Percentiles rank a stretch among this genome's conserved stretches.
phyloP scores from a whole-genome alignment of 108 stramenopile genomes.

The Cyclotella atomus region DNA sequence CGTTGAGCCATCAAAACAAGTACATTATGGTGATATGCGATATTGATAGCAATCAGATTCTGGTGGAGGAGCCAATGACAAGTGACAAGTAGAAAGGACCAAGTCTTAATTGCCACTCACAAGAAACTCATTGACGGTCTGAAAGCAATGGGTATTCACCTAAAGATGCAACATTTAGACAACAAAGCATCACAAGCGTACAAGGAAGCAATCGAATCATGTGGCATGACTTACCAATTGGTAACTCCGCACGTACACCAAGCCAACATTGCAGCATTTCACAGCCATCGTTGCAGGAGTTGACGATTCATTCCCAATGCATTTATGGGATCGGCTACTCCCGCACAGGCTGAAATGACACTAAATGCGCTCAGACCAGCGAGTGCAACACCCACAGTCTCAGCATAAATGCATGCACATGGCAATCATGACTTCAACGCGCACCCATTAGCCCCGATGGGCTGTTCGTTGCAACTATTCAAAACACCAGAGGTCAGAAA shows the following conservation, averaged over 20 bases:
- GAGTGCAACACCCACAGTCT: conserved; percentile 8
- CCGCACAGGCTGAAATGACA: conserved; percentile 44
- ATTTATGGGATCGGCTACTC: conserved; percentile 40
- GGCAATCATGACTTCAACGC: background rate
- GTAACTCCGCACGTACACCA: conserved; percentile 13
- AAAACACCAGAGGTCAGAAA: conserved; percentile 7
- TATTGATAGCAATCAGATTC: background rate
- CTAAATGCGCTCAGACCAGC: conserved; percentile 49
- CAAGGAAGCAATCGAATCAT: background rate
- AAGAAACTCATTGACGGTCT: background rate
- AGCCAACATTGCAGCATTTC: conserved; percentile 57
- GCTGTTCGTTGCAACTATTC: background rate
- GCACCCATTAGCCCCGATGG: background rate
- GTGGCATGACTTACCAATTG: background rate
- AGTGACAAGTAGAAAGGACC: background rate
- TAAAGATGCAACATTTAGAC: background rate
- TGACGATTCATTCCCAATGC: conserved; percentile 19
- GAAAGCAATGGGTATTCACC: background rate
- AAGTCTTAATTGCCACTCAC: background rate
- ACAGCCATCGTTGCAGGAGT: conserved; percentile 15
- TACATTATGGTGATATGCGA: background rate
- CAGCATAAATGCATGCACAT: background rate
- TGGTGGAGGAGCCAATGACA: background rate
- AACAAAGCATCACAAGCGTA: background rate
- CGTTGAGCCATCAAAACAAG: background rate